Base-by-base conservation (phyloP, 768 basidiomycete genomes). In the Lactifluus rugatus region DNA sequence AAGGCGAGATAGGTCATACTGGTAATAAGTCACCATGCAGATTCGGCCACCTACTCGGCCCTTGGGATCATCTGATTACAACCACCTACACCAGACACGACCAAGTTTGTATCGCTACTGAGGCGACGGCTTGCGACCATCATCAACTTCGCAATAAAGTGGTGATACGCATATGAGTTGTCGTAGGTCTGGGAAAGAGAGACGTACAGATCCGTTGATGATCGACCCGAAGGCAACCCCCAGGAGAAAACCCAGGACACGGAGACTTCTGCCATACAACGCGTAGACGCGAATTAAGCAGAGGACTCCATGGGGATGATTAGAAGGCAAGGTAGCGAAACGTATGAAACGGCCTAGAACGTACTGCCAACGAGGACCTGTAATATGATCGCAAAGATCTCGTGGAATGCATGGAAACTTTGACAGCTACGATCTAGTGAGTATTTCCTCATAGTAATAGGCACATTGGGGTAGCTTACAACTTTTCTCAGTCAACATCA, bases 221-320 rank as follows among this genome's bases (percentile, higher is more conserved):
- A 46, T 25, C 4, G 52, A 17, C n/a, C 10, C 26, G 1, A 6
- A 11, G 26, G 25, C 48, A 8, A 45, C 0, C 1, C 5, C 2
- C 6, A 44, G 0, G 26, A 60, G 48, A 31, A 55, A 1, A 5
- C 26, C 36, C 17, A 60, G 44, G 25, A 55, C 17, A 10, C 26
- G 48, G 34, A 16, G 53, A 45, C 48, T 60, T 39, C 42, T 31
- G 21, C 34, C 34, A 17, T 46, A 60, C 16, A 60, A 25, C 2
- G 48, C 58, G 8, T 60, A 32, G 32, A 60, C 53, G 42, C 58
- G 58, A 19, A 55, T 4, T 7, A 50, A 0, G 21, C 41, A 46
- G 14, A 60, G 52, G 1, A 5, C 58, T 60, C 4, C 17, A 21
- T 28, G 11, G 17, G 19, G 42, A 10, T 16, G 9, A n/a, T 41